phyloP scores from a whole-genome alignment of 139 green algal species.

The Astrephomene gubernaculifera region DNA sequence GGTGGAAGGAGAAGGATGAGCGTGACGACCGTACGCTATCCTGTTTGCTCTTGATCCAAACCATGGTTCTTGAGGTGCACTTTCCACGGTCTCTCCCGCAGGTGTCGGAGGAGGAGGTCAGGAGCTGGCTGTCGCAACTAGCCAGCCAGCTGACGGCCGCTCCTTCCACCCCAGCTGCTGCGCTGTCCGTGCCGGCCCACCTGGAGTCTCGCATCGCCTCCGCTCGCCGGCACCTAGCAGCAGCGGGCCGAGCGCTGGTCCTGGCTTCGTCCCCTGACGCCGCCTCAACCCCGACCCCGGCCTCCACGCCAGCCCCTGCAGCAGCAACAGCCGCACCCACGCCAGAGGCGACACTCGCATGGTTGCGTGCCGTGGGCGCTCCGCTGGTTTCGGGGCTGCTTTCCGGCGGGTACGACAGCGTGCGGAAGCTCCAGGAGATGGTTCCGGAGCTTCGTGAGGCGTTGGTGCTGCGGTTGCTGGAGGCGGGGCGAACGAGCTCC shows the following conservation, averaged over 20 bases:
- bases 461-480: slow-evolving; percentile 36
- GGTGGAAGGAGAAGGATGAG: too few species aligned
- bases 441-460: slow-evolving; percentile 28
- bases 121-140: slow-evolving; percentile 6
- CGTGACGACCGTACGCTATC: too few species aligned
- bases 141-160: not conserved
- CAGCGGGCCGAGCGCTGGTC: slow-evolving; percentile 1
- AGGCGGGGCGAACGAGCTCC: not conserved
- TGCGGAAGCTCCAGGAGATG: not conserved
- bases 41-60: too few species aligned
- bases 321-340: too few species aligned
- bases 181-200: not conserved
- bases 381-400: slow-evolving; percentile 24
- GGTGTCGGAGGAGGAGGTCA: slow-evolving; percentile 18
- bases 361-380: slow-evolving; percentile 3
- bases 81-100: not conserved
- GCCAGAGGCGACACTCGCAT: not conserved
- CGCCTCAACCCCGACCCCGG: not conserved
- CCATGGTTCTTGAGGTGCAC: not conserved
- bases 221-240: not conserved
- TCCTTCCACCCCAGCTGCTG: not conserved
- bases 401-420: slow-evolving; percentile 20
- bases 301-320: not conserved
- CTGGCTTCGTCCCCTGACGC: not conserved
- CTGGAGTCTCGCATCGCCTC: not conserved